Evolutionary conservation across 768 basidiomycete species (phyloP).

Genomic region (Trametes gibbosa): DNA sequence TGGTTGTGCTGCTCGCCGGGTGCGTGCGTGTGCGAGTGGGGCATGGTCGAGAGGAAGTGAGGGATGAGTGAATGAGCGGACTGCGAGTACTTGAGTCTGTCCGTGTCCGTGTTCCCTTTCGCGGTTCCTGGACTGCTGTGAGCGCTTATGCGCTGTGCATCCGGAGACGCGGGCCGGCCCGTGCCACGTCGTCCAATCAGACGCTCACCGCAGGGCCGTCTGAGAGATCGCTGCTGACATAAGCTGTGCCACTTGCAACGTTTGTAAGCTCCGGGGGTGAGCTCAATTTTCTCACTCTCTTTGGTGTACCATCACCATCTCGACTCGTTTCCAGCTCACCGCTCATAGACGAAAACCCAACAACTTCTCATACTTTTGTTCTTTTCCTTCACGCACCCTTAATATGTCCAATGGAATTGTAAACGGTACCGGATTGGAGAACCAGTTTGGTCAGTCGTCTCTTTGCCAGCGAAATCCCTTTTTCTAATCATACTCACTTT

Average conservation of each 20-base stretch:
- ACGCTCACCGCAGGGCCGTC: neutral
- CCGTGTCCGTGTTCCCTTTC: neutral
- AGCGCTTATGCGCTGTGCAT: neutral
- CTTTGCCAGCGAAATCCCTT: neutral
- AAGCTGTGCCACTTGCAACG: constrained; percentile 9
- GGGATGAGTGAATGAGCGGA: neutral
- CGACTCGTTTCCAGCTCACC: constrained; percentile 23
- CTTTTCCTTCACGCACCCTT: constrained; percentile 30
- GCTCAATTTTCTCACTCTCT: constrained; percentile 29
- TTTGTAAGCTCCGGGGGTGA: constrained; percentile 24
- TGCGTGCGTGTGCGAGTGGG: constrained; percentile 62
- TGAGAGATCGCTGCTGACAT: constrained; percentile 11
- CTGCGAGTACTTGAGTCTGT: too few relatives aligned
- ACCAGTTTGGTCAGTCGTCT: constrained; percentile 60
- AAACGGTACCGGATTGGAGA: constrained; percentile 76
- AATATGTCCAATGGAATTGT: constrained; percentile 93
- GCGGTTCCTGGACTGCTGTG: neutral
- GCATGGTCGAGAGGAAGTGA: constrained; percentile 40
- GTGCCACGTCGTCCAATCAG: constrained; percentile 20
- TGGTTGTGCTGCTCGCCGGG: constrained; percentile 56
- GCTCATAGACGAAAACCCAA: constrained; percentile 35
- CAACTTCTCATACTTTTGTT: constrained; percentile 29
- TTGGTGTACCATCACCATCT: constrained; percentile 34
- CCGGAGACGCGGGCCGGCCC: neutral
- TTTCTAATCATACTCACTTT: constrained; percentile 1